phyloP scores from a whole-genome alignment of 1,284 basidiomycete species.

The Salmacisia buchloeana region DNA sequence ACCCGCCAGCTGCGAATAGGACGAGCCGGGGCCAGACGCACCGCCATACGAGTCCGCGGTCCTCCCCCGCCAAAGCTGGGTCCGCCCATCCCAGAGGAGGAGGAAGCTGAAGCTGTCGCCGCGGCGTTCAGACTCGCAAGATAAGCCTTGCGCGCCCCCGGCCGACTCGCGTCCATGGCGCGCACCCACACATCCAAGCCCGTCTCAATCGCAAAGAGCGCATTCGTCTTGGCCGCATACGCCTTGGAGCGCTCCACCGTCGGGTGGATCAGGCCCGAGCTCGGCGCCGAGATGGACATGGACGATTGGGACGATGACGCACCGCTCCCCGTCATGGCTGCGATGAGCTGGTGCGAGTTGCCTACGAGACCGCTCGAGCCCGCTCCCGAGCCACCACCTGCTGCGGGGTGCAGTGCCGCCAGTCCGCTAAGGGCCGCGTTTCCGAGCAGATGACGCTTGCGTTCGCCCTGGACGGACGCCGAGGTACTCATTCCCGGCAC shows the following conservation, averaged over 20 bases:
- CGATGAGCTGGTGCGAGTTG: no score
- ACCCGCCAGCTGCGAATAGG: not conserved
- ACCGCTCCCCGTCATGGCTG: no score
- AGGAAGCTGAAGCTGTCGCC: no score
- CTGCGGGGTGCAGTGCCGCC: no score
- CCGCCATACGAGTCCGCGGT: not conserved
- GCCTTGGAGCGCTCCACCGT: slow-evolving; percentile 28
- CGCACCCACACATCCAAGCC: slow-evolving; percentile 36
- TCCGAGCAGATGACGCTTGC: not conserved
- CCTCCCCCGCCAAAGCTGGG: no score
- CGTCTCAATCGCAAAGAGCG: slow-evolving; percentile 26
- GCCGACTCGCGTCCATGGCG: slow-evolving; percentile 13
- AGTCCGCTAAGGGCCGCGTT: slow-evolving; percentile 23
- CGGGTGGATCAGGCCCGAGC: slow-evolving; percentile 7
- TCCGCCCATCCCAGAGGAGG: no score
- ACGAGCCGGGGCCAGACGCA: not conserved
- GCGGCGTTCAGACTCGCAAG: no score
- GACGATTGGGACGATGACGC: no score
- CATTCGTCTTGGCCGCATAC: slow-evolving; percentile 38
- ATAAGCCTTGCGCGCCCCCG: slow-evolving; percentile 8
- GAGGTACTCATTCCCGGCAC: slow-evolving; percentile 2
- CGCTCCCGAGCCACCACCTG: no score
- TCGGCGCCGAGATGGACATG: slow-evolving; percentile 29
- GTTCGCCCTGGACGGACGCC: no score
- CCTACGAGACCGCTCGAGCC: no score